A percentile compares a stretch with the other conserved stretches of the same genome.
phyloP scores from a whole-genome alignment of 2,329 filamentous ascomycete species.

The Ophiostoma himal-ulmi region DNA sequence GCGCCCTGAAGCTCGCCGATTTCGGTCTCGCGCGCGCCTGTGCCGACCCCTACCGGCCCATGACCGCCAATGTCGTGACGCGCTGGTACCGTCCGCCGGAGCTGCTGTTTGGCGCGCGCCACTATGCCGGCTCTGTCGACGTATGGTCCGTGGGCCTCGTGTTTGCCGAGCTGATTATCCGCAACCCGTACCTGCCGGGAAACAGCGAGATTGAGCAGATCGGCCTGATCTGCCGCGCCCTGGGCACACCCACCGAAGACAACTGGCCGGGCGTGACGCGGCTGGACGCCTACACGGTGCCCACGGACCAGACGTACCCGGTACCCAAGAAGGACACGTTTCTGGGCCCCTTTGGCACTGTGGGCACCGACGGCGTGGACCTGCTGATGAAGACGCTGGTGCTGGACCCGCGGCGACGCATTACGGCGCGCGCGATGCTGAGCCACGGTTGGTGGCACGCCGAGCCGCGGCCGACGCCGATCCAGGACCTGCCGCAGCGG shows the following conservation, averaged over 20 bases:
- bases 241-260: slow-evolving; percentile 88
- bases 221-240: slow-evolving; percentile 71
- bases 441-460: slow-evolving; percentile 80
- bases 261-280: slow-evolving; percentile 90
- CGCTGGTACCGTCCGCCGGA: slow-evolving; percentile 95
- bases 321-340: slow-evolving; percentile 66
- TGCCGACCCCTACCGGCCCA: slow-evolving; percentile 77
- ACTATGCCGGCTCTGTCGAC: slow-evolving; percentile 88
- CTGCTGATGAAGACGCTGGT: slow-evolving; percentile 77
- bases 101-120: slow-evolving; percentile 80
- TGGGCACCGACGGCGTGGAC: slow-evolving; percentile 79
- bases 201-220: slow-evolving; percentile 84
- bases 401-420: slow-evolving; percentile 79
- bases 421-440: slow-evolving; percentile 70
- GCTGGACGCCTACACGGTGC: slow-evolving; percentile 72
- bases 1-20: slow-evolving; percentile 92
- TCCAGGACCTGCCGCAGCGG: slow-evolving; percentile 70
- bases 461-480: slow-evolving; percentile 75
- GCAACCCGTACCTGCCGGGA: slow-evolving; percentile 76
- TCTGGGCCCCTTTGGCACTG: slow-evolving; percentile 68
- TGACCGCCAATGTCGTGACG: slow-evolving; percentile 95
- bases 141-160: slow-evolving; percentile 92
- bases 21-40: slow-evolving; percentile 90
- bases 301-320: slow-evolving; percentile 47
- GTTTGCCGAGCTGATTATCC: slow-evolving; percentile 82